A percentile compares a stretch with the other conserved stretches of the same genome.
Conservation (phyloP, 2,329 filamentous ascomycete species). For the Neonectria hederae region DNA sequence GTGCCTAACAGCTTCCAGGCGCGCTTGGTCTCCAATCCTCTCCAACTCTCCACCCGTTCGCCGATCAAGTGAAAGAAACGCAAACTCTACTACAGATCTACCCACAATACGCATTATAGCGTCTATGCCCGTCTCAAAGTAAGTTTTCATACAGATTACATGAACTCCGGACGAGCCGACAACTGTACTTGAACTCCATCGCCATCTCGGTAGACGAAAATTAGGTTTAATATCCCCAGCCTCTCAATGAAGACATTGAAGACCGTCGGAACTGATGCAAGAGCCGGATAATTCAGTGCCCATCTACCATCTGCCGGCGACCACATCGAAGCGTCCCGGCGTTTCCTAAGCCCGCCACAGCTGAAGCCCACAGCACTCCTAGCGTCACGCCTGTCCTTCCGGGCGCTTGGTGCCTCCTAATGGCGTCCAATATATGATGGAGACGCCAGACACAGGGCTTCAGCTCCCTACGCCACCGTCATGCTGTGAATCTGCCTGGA, state of each 20-base stretch:
- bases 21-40: background rate
- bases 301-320: conserved; percentile 4
- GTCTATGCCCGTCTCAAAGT: conserved; percentile 1
- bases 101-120: background rate
- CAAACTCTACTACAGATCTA: conserved; percentile 1
- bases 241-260: background rate
- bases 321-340: background rate
- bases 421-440: conserved; percentile 11
- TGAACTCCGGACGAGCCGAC: background rate
- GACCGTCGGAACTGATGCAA: conserved; percentile 6
- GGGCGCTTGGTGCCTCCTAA: background rate
- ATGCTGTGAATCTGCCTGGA: background rate
- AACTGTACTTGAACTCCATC: background rate
- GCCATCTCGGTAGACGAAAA: conserved; percentile 9
- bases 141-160: conserved; percentile 8
- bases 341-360: conserved; percentile 8
- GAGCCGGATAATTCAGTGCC: background rate
- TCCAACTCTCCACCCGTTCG: conserved; percentile 16
- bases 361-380: conserved; percentile 11
- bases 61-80: conserved; percentile 23
- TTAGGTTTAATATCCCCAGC: background rate
- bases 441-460: conserved; percentile 13
- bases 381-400: conserved; percentile 1
- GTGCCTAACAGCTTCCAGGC: background rate
- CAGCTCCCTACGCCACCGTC: conserved; percentile 14